These are phyloP conservation scores for Bipolaris oryzae DNA, from an alignment of 2,329 filamentous ascomycete genomes.

Conservation along the genomic window DNA sequence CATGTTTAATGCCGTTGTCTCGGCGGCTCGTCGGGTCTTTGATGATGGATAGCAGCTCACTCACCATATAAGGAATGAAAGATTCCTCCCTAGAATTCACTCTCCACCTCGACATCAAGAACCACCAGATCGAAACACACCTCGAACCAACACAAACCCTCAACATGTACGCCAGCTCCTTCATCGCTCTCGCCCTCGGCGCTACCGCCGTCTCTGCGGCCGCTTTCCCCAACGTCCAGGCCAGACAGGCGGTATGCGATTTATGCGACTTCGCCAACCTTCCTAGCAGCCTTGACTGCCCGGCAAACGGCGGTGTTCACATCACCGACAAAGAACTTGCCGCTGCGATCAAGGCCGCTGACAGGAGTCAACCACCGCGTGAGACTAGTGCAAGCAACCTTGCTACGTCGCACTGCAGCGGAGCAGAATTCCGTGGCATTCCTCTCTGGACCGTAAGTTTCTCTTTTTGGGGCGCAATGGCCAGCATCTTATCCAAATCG, in stretches of 20 bases:
- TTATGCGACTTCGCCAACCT: neutral
- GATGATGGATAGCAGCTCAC: too few relatives aligned
- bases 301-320: neutral
- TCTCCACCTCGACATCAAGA: neutral
- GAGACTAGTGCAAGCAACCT: neutral
- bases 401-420: neutral
- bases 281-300: neutral
- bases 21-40: too few relatives aligned
- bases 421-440: neutral
- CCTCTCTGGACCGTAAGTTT: constrained; percentile 4
- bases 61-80: too few relatives aligned
- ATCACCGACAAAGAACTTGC: neutral
- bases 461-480: neutral
- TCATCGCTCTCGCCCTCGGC: constrained; percentile 10
- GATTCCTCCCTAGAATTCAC: neutral
- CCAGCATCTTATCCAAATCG: neutral
- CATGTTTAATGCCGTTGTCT: too few relatives aligned
- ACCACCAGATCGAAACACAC: neutral
- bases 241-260: too few relatives aligned
- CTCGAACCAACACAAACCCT: neutral
- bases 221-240: neutral
- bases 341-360: too few relatives aligned
- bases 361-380: neutral
- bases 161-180: constrained; percentile 9
- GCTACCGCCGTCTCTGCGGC: constrained; percentile 7